Conservation (phyloP, 1,139 yeast species). For the Debaryomyces robertsiae region DNA sequence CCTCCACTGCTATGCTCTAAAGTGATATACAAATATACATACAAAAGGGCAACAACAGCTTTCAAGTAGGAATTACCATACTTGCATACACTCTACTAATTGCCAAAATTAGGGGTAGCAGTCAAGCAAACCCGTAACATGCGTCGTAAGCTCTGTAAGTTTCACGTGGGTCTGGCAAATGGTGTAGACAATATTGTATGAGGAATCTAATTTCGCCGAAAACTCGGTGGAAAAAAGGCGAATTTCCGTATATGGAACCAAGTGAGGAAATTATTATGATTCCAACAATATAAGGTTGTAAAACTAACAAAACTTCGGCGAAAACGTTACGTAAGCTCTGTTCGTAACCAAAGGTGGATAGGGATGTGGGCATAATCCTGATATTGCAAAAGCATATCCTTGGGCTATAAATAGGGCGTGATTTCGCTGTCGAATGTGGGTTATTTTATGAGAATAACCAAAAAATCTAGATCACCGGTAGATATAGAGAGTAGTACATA, state of each 20-base stretch:
- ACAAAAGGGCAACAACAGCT: no score
- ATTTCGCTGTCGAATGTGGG: not conserved
- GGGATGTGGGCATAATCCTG: conserved; percentile 4
- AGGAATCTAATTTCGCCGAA: conserved; percentile 29
- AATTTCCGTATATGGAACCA: conserved; percentile 5
- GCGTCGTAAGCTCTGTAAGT: not conserved
- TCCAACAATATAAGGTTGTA: conserved; percentile 1
- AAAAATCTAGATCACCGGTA: conserved; percentile 1
- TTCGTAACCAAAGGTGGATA: not conserved
- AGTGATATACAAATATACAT: no score
- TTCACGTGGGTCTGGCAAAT: conserved; percentile 5
- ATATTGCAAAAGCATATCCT: not conserved
- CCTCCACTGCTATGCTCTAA: no score
- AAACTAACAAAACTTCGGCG: conserved; percentile 8
- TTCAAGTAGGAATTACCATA: no score
- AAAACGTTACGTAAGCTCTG: conserved; percentile 7
- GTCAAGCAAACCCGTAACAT: not conserved
- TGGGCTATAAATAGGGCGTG: conserved; percentile 11
- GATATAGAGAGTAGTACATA: not conserved
- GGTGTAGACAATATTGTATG: not conserved
- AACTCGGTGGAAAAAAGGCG: conserved; percentile 25
- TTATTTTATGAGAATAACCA: not conserved
- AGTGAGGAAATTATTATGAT: conserved; percentile 4
- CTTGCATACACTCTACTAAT: no score
- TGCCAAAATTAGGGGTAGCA: no score